Evolutionary conservation across 345 rosid species (phyloP), one percentile per base, ranked within the genome.

Genomic region (Citrus medica): DNA sequence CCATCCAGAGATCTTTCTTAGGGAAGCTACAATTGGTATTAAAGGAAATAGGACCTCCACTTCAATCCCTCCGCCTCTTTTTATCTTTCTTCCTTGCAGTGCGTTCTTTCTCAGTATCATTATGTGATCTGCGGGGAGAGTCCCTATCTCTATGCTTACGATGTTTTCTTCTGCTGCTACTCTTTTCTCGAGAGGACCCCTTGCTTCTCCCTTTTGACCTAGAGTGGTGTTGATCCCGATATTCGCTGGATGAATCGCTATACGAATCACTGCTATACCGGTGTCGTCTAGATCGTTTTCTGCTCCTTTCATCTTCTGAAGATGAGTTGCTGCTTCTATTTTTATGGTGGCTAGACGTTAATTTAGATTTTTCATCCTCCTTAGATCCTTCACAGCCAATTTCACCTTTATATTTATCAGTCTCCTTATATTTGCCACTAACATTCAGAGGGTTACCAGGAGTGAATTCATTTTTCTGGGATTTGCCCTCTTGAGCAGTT

Each of bases 241-340:
- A 42, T 83, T 90, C 93, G 38, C 82, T 67, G 9, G 92, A 88
- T 62, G 86, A 88, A 77, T 90, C 92, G 71, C 90, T 88, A 55
- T 82, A 84, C 4, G 92, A 88, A 69, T 87, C 91, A 62, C 87
- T 83, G 84, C 88, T 87, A 74, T 86, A 76, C 30, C 68, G 79
- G 74, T 77, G 85, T 37, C 81, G 83, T 76, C 85, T 86, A 5
- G 85, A 82, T 16, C 65, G 86, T 67, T 86, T 86, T 78, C 87
- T 87, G 80, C 86, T 85, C 78, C 86, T 85, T 74, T 89, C 94
- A 65, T 89, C 92, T 76, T 90, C 98, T 22, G 89, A 87, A 7
- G 88, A 86, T 68, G 87, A 85, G 73, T 86, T 80, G 66, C 74
- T 78, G 81, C 83, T 80, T 73, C 12, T 13, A 58, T 78, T 76